Conservation (phyloP, 805 yeast genomes). For the Brettanomyces naardenensis region DNA sequence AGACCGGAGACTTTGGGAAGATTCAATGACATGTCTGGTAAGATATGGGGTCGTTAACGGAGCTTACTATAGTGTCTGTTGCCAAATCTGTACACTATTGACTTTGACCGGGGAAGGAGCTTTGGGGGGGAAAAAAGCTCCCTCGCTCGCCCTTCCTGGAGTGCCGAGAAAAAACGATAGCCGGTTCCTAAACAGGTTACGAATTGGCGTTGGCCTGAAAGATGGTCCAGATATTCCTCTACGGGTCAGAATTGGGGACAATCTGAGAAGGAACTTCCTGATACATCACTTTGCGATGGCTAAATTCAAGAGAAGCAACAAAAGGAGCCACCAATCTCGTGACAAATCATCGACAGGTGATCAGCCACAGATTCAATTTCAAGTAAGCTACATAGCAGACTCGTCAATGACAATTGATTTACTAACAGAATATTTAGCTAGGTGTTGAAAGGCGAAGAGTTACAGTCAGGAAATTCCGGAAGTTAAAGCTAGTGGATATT, state of each 20-base stretch:
- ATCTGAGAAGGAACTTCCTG: too few relatives aligned
- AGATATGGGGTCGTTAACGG: not conserved
- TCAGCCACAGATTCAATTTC: slow-evolving; percentile 12
- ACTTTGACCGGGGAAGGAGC: not conserved
- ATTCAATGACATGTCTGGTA: slow-evolving; percentile 18
- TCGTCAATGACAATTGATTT: not conserved
- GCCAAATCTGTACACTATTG: not conserved
- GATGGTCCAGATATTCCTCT: too few relatives aligned
- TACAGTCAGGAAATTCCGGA: slow-evolving; percentile 65
- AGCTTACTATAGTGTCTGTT: too few relatives aligned
- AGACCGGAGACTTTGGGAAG: slow-evolving; percentile 17
- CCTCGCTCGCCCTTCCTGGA: not conserved
- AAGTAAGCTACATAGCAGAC: slow-evolving; percentile 11
- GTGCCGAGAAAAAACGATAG: too few relatives aligned
- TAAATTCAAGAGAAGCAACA: too few relatives aligned
- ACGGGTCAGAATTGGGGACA: too few relatives aligned
- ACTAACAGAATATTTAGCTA: slow-evolving; percentile 10
- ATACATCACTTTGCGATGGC: too few relatives aligned
- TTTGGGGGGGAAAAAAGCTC: not conserved
- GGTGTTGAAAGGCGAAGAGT: slow-evolving; percentile 53
- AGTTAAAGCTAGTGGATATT: slow-evolving; percentile 64
- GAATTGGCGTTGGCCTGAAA: too few relatives aligned
- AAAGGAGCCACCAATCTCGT: too few relatives aligned
- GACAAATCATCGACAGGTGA: too few relatives aligned
- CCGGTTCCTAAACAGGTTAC: too few relatives aligned